phyloP scores from a whole-genome alignment of 163 green algal genomes.

The Smithsoniella earleae region DNA sequence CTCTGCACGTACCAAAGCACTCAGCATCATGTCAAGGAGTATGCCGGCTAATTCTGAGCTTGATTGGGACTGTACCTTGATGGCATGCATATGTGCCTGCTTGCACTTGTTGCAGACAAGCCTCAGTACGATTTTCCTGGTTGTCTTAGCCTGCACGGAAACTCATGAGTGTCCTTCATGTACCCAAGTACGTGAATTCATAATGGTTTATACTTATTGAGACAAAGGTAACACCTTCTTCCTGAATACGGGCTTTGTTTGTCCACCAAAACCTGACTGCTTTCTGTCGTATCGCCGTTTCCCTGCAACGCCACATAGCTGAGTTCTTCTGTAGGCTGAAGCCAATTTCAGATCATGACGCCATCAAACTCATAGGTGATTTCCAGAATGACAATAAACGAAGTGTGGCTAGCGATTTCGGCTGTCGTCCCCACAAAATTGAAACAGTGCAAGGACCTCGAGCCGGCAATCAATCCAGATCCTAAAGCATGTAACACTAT shows the following conservation, averaged over 20 bases:
- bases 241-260: slow-evolving; percentile 99
- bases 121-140: slow-evolving; percentile 99
- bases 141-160: slow-evolving; percentile 89
- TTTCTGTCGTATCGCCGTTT: slow-evolving; percentile 99
- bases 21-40: no score
- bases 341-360: neutral
- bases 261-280: slow-evolving; percentile 94
- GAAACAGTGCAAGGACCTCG: no score
- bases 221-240: slow-evolving; percentile 99
- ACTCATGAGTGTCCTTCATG: no score
- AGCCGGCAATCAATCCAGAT: no score
- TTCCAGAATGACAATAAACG: neutral
- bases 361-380: neutral
- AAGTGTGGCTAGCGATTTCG: no score
- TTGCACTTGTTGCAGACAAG: slow-evolving; percentile 96
- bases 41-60: no score
- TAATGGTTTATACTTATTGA: no score
- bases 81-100: slow-evolving; percentile 81
- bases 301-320: slow-evolving; percentile 36
- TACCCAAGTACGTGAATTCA: no score
- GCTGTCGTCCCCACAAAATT: no score
- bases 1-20: no score
- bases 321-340: neutral
- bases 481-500: neutral
- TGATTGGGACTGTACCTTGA: slow-evolving; percentile 77